Evolutionary conservation across 192 early-diverging fungal genomes (phyloP).

Genomic region (Coemansia umbellata): DNA sequence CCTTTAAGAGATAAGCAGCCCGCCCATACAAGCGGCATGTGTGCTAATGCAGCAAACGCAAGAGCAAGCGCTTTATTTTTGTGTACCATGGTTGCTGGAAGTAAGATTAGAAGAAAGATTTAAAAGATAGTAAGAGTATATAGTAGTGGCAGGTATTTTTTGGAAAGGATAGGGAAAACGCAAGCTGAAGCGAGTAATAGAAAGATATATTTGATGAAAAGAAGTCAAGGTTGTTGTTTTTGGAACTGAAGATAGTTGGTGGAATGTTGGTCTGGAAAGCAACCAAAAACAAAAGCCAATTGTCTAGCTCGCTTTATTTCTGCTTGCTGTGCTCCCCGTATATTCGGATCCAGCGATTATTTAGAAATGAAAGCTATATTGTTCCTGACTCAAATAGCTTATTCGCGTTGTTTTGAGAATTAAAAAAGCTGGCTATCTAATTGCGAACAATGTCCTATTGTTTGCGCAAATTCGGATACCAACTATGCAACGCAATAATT

Average conservation of each 20-base stretch:
- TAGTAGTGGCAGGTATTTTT: too few relatives aligned
- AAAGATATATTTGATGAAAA: too few relatives aligned
- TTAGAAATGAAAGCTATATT: not conserved
- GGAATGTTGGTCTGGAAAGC: too few relatives aligned
- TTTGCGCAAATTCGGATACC: slow-evolving; percentile 1
- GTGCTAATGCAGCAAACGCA: slow-evolving; percentile 7
- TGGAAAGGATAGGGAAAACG: too few relatives aligned
- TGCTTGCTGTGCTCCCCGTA: not conserved
- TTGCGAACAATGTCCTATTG: slow-evolving; percentile 1
- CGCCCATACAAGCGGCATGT: not conserved
- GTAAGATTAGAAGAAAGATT: too few relatives aligned
- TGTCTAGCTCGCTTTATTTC: not conserved
- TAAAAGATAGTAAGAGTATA: too few relatives aligned
- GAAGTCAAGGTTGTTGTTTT: too few relatives aligned
- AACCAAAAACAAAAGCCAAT: too few relatives aligned
- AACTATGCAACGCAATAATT: not conserved
- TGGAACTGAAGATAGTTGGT: too few relatives aligned
- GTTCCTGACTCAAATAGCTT: not conserved
- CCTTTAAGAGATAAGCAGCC: slow-evolving; percentile 32
- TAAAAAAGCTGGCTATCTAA: not conserved
- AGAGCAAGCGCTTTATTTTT: slow-evolving; percentile 6
- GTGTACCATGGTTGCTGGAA: too few relatives aligned
- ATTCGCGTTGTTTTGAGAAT: slow-evolving; percentile 5
- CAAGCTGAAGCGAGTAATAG: too few relatives aligned
- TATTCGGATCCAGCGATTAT: not conserved